Base-by-base conservation (phyloP, 2,329 filamentous ascomycete genomes). In the Ceratocystis cacaofunesta region DNA sequence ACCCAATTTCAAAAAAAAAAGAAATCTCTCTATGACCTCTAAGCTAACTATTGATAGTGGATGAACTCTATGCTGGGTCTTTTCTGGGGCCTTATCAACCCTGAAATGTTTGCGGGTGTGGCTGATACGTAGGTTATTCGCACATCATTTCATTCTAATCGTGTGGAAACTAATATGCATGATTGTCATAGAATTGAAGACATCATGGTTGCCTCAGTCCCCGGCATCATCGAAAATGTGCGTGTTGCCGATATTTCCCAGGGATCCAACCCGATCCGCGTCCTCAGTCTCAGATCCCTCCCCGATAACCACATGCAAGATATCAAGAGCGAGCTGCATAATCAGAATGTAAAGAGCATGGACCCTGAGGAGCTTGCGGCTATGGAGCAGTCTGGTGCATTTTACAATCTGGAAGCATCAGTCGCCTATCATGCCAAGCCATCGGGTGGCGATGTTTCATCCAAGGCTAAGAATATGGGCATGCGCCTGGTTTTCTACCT, bases 401-500 rank as follows among this genome's bases (percentile, higher is more conserved):
- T 89, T 72, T 96, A 96, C 78, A 96, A 96, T 71, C 79, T 96
- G 61, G 92, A 96, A 74, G 86, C 89, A 30, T 90, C 90, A 0
- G 87, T 96, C 71, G 92, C 92, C 1, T 96, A 96, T 73, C 91
- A 96, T 72, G 90, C 92, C 8, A 85, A 87, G 72, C 91, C 91
- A 12, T 86, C 83, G 1, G 81, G 83, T 4, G 79, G 79, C 66
- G 83, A 86, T 61, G 81, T 90, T 15, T 87, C 89, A 1, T 87
- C 89, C 58, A 94, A 92, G 75, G 90, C 91, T 5, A 84, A 88
- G 70, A 97, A 96, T 73, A 96, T 96, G 90, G 92, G 95, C 71
- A 96, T 96, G 90, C 88, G 95, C 71, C 76, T 97, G 15, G 84
- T 96, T 7, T 97, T 99, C 74, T 97, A 96, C 69, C 82, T 97